Conservation (phyloP, 116 monocot species). For the Papilionanthe hybrid region DNA sequence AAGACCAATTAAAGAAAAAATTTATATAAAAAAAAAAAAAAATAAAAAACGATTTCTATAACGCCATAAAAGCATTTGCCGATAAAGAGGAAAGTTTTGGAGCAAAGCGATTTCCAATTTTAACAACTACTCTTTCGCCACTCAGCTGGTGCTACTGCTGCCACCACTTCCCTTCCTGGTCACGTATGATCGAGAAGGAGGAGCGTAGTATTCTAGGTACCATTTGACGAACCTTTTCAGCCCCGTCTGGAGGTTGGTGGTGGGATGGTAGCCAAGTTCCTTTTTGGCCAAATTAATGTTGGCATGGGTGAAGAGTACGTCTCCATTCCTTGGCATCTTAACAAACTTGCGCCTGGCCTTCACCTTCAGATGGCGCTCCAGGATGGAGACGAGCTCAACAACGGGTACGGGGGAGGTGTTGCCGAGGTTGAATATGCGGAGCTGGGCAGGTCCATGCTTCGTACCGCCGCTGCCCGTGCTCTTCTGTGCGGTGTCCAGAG, state of each 20-base stretch:
- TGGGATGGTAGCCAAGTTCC: conserved; percentile 54
- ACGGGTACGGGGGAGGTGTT: conserved; percentile 57
- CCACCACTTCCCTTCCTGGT: conserved; percentile 4
- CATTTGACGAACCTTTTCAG: conserved; percentile 57
- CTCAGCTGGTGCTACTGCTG: conserved; percentile 11
- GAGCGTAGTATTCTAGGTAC: conserved; percentile 45
- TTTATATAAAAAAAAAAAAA: neutral
- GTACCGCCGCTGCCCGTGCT: conserved; percentile 51
- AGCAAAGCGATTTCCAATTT: conserved; percentile 3
- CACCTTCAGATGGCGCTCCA: conserved; percentile 47
- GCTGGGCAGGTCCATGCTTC: conserved; percentile 51
- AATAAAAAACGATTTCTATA: neutral
- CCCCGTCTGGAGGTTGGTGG: conserved; percentile 43
- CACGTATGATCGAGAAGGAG: neutral
- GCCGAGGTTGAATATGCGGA: conserved; percentile 55
- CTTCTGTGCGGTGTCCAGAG: conserved; percentile 52
- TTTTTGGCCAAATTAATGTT: conserved; percentile 50
- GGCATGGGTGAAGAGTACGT: conserved; percentile 61
- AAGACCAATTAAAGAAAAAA: neutral
- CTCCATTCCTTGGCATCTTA: conserved; percentile 66
- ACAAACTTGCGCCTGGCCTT: conserved; percentile 53
- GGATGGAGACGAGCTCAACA: conserved; percentile 37
- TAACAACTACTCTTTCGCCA: neutral
- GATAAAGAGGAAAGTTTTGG: neutral
- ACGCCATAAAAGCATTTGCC: neutral